Percentiles rank a stretch among this genome's conserved stretches.
Conservation (phyloP, 2,329 filamentous ascomycete genomes). For the Ophiostoma fasciatum region DNA sequence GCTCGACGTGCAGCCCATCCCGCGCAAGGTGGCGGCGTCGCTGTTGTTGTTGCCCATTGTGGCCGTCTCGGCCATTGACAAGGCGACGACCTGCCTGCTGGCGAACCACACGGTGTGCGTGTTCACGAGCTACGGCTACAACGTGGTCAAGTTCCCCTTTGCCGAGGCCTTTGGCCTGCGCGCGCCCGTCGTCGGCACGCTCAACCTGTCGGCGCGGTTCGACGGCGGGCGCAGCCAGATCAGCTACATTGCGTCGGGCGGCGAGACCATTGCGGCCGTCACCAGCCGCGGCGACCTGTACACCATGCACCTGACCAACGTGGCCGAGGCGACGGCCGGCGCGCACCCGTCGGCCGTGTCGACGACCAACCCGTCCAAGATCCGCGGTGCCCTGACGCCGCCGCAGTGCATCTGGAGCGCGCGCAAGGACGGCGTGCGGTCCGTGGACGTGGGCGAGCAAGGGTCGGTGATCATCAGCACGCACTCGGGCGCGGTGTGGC, state of each 20-base stretch:
- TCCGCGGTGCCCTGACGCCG: slow-evolving; percentile 62
- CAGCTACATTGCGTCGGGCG: slow-evolving; percentile 64
- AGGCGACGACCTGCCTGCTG: slow-evolving; percentile 72
- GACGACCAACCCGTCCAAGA: slow-evolving; percentile 85
- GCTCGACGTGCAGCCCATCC: slow-evolving; percentile 65
- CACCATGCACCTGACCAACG: slow-evolving; percentile 62
- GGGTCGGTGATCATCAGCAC: slow-evolving; percentile 92
- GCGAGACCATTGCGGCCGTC: slow-evolving; percentile 81
- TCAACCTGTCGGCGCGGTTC: slow-evolving; percentile 50
- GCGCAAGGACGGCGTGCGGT: slow-evolving; percentile 71
- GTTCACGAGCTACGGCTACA: slow-evolving; percentile 91
- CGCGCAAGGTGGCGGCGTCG: slow-evolving; percentile 77
- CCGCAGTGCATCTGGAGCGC: slow-evolving; percentile 81
- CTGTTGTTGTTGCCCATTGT: slow-evolving; percentile 59
- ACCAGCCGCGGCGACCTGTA: slow-evolving; percentile 78
- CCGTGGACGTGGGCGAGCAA: slow-evolving; percentile 80
- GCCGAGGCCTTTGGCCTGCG: slow-evolving; percentile 50
- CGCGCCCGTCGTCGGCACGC: slow-evolving; percentile 45
- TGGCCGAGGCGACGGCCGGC: slow-evolving; percentile 34
- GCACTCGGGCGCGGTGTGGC: slow-evolving; percentile 84
- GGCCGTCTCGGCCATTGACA: slow-evolving; percentile 77
- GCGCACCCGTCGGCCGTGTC: slow-evolving; percentile 44
- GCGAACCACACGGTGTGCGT: slow-evolving; percentile 84
- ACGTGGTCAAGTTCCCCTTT: slow-evolving; percentile 71
- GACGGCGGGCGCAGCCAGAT: slow-evolving; percentile 50